Evolutionary conservation across 768 basidiomycete genomes (phyloP), one percentile per base, ranked within the genome.

Genomic region (Lentinus brumalis): DNA sequence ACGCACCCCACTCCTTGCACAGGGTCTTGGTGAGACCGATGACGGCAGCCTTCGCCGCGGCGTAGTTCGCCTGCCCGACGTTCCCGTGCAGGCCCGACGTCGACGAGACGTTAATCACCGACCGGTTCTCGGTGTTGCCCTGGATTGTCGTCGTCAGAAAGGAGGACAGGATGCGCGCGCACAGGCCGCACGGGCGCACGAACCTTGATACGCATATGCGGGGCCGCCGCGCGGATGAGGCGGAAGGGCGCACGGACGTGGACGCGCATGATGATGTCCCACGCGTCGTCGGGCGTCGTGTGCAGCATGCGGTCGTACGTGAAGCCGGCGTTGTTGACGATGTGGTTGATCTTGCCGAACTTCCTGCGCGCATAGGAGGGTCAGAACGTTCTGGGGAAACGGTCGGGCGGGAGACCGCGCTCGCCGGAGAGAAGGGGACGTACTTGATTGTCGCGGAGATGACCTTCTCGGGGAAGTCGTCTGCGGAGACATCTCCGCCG

Each of bases 271-370:
- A 94, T 94, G 66, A 94, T 80, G 62, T 92, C 88, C 71, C 84
- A 94, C 1, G 85, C 82, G 46, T 92, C 89, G 74, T 94, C 92
- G 3, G 89, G 86, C 61, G 87, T 92, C 5, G 90, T 92, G 75
- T 92, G 92, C 41, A 93, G 78, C 92, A 94, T 94, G 74, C 87
- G 89, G 81, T 92, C 89, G 67, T 82, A 91, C 7, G 89, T 91
- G 77, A 91, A 91, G 50, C 86, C 88, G 50, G 88, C 87, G 63
- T 94, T 94, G 76, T 93, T 93, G 35, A 94, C 80, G 55, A 94
- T 90, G 71, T 94, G 91, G 74, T 94, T 92, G 52, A 94, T 86
- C 70, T 91, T 89, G 29, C 91, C 92, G 65, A 86, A 94, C 63
- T 87, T 86, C 60, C 88, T 92, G 68, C 32, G 29, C 35, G 52